phyloP scores from a whole-genome alignment of 208 protist genomes.

The Novymonas esmeraldas region DNA sequence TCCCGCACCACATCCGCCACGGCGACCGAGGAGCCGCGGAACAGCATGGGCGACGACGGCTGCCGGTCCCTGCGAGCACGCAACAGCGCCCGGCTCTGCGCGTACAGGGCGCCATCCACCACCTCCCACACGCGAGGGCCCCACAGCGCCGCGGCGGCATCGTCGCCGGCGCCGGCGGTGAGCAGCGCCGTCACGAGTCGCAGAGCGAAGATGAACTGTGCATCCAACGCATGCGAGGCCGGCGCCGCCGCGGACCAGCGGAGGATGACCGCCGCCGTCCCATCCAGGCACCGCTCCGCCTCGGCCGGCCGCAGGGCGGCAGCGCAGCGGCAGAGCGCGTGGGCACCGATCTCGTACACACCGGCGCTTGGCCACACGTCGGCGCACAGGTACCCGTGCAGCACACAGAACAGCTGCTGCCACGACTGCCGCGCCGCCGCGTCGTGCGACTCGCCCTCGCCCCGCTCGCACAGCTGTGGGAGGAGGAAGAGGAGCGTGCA shows the following conservation, averaged over 20 bases:
- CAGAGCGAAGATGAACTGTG: slow-evolving; percentile 10
- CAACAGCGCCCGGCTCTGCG: background rate
- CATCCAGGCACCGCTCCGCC: background rate
- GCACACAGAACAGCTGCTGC: slow-evolving; percentile 17
- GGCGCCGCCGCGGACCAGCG: background rate
- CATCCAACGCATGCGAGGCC: background rate
- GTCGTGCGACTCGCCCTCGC: background rate
- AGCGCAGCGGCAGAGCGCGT: slow-evolving; percentile 5
- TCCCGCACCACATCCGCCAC: background rate
- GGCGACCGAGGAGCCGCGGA: background rate
- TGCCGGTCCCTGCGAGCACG: background rate
- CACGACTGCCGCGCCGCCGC: slow-evolving; percentile 5
- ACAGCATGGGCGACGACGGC: background rate
- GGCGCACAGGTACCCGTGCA: slow-evolving; percentile 27
- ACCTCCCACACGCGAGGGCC: slow-evolving; percentile 1
- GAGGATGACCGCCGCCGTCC: background rate
- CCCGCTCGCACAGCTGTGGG: slow-evolving; percentile 10
- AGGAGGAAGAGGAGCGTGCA: slow-evolving; percentile 27
- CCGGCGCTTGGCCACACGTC: background rate
- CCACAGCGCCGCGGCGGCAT: background rate
- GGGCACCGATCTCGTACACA: slow-evolving; percentile 9
- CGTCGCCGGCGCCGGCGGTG: background rate
- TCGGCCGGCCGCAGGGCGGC: background rate
- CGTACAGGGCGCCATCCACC: slow-evolving; percentile 13
- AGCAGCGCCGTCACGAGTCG: slow-evolving; percentile 17